These are phyloP conservation scores for Bimuria novae-zelandiae DNA, from an alignment of 2,329 filamentous ascomycete genomes.

Conservation along the genomic window DNA sequence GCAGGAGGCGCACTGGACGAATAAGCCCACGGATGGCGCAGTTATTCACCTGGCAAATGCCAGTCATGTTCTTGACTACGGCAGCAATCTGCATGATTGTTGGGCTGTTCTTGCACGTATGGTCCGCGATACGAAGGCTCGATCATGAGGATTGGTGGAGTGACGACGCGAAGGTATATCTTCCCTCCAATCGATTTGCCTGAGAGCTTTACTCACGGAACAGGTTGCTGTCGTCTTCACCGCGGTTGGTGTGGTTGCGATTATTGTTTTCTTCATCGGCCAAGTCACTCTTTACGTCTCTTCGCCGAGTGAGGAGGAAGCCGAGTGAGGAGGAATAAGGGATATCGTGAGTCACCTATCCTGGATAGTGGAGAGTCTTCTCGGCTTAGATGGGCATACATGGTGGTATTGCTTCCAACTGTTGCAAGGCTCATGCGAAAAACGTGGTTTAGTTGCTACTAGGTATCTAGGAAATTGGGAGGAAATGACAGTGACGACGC, in stretches of 20 bases:
- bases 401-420: no score
- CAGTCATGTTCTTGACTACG: conserved; percentile 42
- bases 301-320: background rate
- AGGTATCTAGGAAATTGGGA: no score
- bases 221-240: conserved; percentile 30
- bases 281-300: conserved; percentile 27
- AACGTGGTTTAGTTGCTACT: no score
- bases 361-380: no score
- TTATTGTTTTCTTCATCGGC: conserved; percentile 25
- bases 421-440: background rate
- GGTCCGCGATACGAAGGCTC: conserved; percentile 37
- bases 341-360: no score
- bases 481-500: background rate
- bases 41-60: conserved; percentile 46
- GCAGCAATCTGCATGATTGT: conserved; percentile 45
- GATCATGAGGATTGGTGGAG: conserved; percentile 35
- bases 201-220: background rate
- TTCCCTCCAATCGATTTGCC: background rate
- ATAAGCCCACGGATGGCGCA: conserved; percentile 33
- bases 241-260: conserved; percentile 20
- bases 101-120: conserved; percentile 47
- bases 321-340: no score
- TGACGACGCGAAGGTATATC: conserved; percentile 34
- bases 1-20: conserved; percentile 26
- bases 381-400: no score